Base-by-base conservation (phyloP, 2,329 filamentous ascomycete species). In the Neonectria punicea region DNA sequence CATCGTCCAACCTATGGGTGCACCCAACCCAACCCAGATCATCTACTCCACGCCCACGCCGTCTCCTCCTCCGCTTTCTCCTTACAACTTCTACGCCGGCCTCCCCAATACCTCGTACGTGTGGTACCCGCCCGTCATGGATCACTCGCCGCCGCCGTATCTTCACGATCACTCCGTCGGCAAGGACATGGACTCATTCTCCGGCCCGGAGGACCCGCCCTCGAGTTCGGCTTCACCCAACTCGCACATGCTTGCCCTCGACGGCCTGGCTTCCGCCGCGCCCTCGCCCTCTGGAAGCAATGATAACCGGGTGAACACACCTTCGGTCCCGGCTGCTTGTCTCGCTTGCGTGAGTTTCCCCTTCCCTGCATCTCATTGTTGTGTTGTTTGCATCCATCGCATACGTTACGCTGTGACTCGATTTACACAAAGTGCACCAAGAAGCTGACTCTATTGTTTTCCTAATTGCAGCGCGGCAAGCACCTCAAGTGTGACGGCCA, bases 401-500 rank as follows among this genome's bases (percentile, higher is more conserved):
- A 54, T 41, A 16, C 18, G 25, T 18, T 57, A 36, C n/a, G 32
- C 25, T 7, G 13, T 18, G 28, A 16, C 5, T 5, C 13, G 14
- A 34, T 22, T 5, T 25, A 57, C n/a, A 41, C 13, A 44, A 36
- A 7, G 20, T 25, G 39, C 32, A 56, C 25, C 34, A 41, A 55
- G 18, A 39, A 46, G 16, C 68, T 69, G 41, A 70, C 63, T 32
- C 47, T 59, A 20, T 14, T 59, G 18, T 14, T 36, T 30, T 30
- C 28, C 28, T 39, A 13, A 30, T 25, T 28, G 36, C 74, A 89
- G 87, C 83, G 87, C 56, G 80, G 75, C 68, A 89, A 92, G 74
- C 92, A 94, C 77, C 84, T 94, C 53, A 94, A 93, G 76, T 94
- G 92, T 76, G 90, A 94, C 77, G 91, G 91, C 30, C 80, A 83